phyloP scores from a whole-genome alignment of 495 filamentous ascomycete genomes.

The Aspergillus mulundensis region DNA sequence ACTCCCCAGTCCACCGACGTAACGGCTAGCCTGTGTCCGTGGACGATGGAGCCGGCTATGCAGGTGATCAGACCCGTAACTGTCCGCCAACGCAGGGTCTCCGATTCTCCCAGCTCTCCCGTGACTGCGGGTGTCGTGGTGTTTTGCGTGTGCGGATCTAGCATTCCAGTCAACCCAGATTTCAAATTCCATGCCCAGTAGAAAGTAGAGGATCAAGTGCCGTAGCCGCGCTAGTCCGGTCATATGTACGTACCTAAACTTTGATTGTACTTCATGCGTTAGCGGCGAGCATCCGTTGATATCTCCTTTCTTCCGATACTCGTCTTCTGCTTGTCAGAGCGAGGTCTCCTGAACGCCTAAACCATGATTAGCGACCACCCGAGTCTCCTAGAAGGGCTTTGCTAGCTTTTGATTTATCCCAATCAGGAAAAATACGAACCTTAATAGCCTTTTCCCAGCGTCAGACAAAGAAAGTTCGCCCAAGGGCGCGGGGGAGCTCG shows the following conservation, averaged over 20 bases:
- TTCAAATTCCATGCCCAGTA: not conserved
- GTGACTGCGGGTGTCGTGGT: slow-evolving; percentile 12
- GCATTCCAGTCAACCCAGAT: slow-evolving; percentile 25
- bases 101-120: slow-evolving; percentile 25
- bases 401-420: not conserved
- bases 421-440: slow-evolving; percentile 6
- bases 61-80: slow-evolving; percentile 37
- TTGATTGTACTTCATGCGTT: slow-evolving; percentile 7
- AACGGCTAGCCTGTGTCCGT: slow-evolving; percentile 22
- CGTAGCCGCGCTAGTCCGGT: not conserved
- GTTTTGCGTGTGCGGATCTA: slow-evolving; percentile 29
- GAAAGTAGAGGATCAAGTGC: not conserved
- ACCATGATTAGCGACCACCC: not conserved
- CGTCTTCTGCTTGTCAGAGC: not conserved
- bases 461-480: slow-evolving; percentile 15
- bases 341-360: not conserved
- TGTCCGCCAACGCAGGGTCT: slow-evolving; percentile 36
- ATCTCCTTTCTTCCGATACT: not conserved
- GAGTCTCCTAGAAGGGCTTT: not conserved
- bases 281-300: slow-evolving; percentile 12
- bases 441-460: slow-evolving; percentile 13
- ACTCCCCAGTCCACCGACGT: slow-evolving; percentile 22
- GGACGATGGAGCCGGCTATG: slow-evolving; percentile 36
- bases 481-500: not conserved
- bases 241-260: slow-evolving; percentile 14